These are phyloP conservation scores for Thermothelomyces thermophilus DNA, from an alignment of 2,329 filamentous ascomycete genomes.

Conservation along the genomic window DNA sequence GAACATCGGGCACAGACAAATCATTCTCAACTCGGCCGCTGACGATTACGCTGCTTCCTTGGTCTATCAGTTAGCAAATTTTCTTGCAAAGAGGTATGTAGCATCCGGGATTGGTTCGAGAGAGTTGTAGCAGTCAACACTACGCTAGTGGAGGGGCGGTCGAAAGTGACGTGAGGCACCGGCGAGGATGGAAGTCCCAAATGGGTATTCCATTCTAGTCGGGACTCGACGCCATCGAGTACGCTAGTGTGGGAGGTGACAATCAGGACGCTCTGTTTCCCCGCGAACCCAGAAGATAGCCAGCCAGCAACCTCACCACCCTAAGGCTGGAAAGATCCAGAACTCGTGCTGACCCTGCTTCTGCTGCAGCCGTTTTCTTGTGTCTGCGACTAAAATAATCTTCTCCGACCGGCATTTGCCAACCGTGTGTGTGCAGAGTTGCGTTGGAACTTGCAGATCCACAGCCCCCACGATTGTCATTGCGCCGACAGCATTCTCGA, in stretches of 20 bases:
- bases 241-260: too few species aligned
- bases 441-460: constrained; percentile 16
- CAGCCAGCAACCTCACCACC: background rate
- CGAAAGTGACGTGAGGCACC: too few species aligned
- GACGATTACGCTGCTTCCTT: too few species aligned
- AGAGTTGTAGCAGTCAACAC: too few species aligned
- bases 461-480: constrained; percentile 11
- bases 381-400: constrained; percentile 1
- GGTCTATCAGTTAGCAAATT: background rate
- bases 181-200: background rate
- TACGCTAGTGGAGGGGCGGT: too few species aligned
- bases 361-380: constrained; percentile 1
- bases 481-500: constrained; percentile 24
- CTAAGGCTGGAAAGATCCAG: constrained; percentile 2
- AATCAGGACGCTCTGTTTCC: too few species aligned
- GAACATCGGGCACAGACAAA: background rate
- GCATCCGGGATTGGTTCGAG: too few species aligned
- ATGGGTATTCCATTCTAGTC: background rate
- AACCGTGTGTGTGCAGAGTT: background rate
- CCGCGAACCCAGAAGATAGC: background rate
- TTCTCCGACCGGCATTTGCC: constrained; percentile 10
- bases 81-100: background rate
- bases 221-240: background rate
- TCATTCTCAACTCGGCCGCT: background rate
- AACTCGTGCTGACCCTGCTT: constrained; percentile 5